These are phyloP conservation scores for Mycena floridula DNA, from an alignment of 768 basidiomycete species.

Conservation along the genomic window DNA sequence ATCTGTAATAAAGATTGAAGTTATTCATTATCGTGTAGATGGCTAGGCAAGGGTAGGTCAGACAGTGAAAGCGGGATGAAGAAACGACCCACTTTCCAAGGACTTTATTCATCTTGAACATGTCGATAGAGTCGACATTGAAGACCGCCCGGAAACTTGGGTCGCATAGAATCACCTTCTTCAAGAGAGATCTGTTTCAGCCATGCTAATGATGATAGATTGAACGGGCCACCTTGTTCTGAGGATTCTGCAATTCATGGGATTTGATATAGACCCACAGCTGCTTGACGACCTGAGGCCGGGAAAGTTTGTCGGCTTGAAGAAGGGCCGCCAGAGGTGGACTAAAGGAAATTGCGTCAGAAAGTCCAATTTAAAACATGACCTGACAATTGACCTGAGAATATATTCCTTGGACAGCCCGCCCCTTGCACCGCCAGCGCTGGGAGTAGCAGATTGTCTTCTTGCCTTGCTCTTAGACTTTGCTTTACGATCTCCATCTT, in stretches of 20 bases:
- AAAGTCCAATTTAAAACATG: slow-evolving; percentile 7
- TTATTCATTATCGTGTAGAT: neutral
- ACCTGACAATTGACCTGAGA: slow-evolving; percentile 55
- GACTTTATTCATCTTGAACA: slow-evolving; percentile 95
- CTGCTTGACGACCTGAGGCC: slow-evolving; percentile 87
- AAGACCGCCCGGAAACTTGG: slow-evolving; percentile 67
- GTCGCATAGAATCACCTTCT: slow-evolving; percentile 85
- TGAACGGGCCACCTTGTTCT: no score
- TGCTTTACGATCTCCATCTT: slow-evolving; percentile 32
- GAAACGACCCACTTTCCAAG: slow-evolving; percentile 57
- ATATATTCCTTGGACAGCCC: slow-evolving; percentile 76
- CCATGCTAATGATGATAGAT: no score
- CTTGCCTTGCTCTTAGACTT: no score
- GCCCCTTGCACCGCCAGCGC: slow-evolving; percentile 57
- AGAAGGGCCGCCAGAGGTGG: slow-evolving; percentile 68
- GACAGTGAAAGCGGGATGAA: neutral
- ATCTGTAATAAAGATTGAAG: neutral
- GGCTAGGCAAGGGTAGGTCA: neutral
- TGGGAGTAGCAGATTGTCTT: no score
- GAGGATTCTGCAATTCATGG: slow-evolving; percentile 78
- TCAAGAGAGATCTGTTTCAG: no score
- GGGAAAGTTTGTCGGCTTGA: slow-evolving; percentile 62
- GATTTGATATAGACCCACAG: slow-evolving; percentile 87
- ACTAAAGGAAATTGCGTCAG: slow-evolving; percentile 32
- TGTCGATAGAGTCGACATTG: slow-evolving; percentile 74